Evolutionary conservation across 2,329 filamentous ascomycete genomes (phyloP).

Genomic region (Alternaria sp.): DNA sequence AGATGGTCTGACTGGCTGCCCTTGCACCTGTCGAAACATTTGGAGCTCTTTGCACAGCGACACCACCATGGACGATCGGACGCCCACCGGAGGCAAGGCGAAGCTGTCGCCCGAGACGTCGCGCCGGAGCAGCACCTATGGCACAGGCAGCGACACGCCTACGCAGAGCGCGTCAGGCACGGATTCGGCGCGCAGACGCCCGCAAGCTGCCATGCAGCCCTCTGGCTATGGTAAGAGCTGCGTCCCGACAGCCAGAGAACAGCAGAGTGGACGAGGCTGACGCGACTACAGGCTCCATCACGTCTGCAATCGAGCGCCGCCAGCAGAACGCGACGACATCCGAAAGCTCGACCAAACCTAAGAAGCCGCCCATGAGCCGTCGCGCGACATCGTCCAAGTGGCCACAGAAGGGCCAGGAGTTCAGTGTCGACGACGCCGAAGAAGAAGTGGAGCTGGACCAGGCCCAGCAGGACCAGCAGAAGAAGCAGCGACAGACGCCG

Average conservation of each 20-base stretch:
- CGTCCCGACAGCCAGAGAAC: neutral
- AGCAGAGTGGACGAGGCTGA: conserved; percentile 13
- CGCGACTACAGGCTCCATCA: conserved; percentile 44
- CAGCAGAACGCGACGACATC: conserved; percentile 31
- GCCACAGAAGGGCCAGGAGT: conserved; percentile 83
- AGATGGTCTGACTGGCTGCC: conserved; percentile 6
- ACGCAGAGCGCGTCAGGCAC: conserved; percentile 27
- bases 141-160: conserved; percentile 31
- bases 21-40: conserved; percentile 14
- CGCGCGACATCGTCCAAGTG: conserved; percentile 77
- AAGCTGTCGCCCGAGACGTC: conserved; percentile 34
- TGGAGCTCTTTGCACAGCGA: conserved; percentile 15
- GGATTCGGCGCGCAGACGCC: conserved; percentile 43
- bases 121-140: conserved; percentile 39
- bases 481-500: conserved; percentile 46
- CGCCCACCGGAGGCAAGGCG: conserved; percentile 34
- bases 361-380: conserved; percentile 76
- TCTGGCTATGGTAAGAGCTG: conserved; percentile 46
- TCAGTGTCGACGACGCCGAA: conserved; percentile 89
- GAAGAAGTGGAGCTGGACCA: conserved; percentile 79
- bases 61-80: conserved; percentile 42
- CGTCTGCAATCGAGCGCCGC: conserved; percentile 43
- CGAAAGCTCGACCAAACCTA: conserved; percentile 53
- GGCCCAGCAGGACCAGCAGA: conserved; percentile 45
- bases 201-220: conserved; percentile 37